These are phyloP conservation scores for Metschnikowia colocasiae DNA, from an alignment of 805 yeast species.

Conservation along the genomic window DNA sequence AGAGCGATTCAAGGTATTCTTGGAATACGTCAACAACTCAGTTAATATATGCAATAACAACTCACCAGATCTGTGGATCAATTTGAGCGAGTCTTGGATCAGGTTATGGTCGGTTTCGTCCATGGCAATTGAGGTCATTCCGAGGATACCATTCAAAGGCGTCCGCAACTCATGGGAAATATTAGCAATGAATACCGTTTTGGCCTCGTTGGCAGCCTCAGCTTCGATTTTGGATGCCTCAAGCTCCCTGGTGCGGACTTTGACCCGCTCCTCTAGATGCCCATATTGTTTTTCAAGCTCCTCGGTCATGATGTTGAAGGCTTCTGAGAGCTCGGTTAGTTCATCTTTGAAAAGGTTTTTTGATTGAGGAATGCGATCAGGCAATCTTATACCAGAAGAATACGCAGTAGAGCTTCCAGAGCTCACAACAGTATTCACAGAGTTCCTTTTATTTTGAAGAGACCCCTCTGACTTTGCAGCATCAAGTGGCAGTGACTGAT, in stretches of 20 bases:
- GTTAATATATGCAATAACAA: slow-evolving; percentile 82
- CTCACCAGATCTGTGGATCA: slow-evolving; percentile 91
- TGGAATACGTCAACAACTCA: slow-evolving; percentile 87
- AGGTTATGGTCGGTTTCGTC: slow-evolving; percentile 69
- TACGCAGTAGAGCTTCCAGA: slow-evolving; percentile 34
- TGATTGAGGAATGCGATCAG: slow-evolving; percentile 32
- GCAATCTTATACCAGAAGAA: slow-evolving; percentile 39
- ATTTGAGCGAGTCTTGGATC: slow-evolving; percentile 70
- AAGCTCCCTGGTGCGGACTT: slow-evolving; percentile 78
- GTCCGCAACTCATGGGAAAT: slow-evolving; percentile 93
- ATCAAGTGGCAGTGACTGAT: background rate
- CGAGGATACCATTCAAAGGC: slow-evolving; percentile 92
- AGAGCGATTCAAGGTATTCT: slow-evolving; percentile 80
- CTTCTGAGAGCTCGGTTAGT: slow-evolving; percentile 79
- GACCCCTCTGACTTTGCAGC: background rate
- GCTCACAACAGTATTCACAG: slow-evolving; percentile 27
- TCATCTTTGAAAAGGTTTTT: slow-evolving; percentile 70
- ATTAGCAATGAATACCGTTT: slow-evolving; percentile 88
- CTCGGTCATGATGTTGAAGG: slow-evolving; percentile 88
- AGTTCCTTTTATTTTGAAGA: slow-evolving; percentile 17
- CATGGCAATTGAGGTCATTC: slow-evolving; percentile 93
- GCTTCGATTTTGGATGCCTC: slow-evolving; percentile 87
- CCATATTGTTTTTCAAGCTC: slow-evolving; percentile 81
- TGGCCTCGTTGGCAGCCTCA: slow-evolving; percentile 94
- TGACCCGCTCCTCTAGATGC: slow-evolving; percentile 83